Base-by-base conservation (phyloP, 345 rosid species). In the Salix brachista region DNA sequence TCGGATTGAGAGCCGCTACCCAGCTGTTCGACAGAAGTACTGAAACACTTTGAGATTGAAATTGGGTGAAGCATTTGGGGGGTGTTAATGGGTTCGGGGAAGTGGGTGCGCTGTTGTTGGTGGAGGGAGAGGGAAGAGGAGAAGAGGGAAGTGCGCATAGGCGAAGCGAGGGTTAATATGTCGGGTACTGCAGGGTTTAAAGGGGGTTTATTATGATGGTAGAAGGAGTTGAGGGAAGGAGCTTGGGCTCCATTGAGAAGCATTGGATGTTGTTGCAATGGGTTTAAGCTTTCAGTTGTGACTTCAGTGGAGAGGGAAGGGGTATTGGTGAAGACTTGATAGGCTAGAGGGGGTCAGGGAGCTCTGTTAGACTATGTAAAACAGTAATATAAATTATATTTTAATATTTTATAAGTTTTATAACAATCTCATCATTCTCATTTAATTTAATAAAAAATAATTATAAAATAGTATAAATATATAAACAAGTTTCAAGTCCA, bases 11-110 rank as follows among this genome's bases (percentile, higher is more conserved):
- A 54, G 48, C 74, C 71, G 76, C 74, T 70, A 26, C 75, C 75
- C 77, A 86, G 12, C 52, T 88, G 90, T 76, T 87, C 87, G 88
- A 87, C 82, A 82, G 86, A 89, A 88, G 84, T 79, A 62, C 87
- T 72, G 70, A 70, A 67, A 69, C 67, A 69, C 36, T 50, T 64
- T 30, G 60, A 19, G n/a, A 16, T 16, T 17, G 48, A 84, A 52
- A 50, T 78, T 8, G 62, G 73, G 77, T 67, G 67, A 46, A 62
- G 34, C 19, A 25, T 68, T 52, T 74, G 41, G 72, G 70, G 46
- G 70, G 34, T 34, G 50, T 60, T 23, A 16, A 41, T 21, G n/a
- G 44, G 50, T 32, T 37, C 42, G 78, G 25, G 36, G 12, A 48
- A 78, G 65, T 9, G 66, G 73, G 9, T 68, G 76, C 5, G 32